Conservation (phyloP, 106 monocot genomes). For the Agapanthus africanus region DNA sequence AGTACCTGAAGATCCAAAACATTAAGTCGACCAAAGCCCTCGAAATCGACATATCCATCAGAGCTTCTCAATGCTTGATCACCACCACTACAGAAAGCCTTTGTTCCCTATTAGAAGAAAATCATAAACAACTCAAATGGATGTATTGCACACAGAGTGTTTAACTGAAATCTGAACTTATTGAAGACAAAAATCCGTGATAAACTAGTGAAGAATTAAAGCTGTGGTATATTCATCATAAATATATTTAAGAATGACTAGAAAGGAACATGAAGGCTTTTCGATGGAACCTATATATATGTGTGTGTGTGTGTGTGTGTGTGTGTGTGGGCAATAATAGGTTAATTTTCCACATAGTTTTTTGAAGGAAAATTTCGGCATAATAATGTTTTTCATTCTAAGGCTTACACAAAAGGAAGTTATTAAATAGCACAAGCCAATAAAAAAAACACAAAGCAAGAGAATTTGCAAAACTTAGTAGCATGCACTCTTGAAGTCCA, state of each 20-base stretch:
- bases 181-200: neutral
- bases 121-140: neutral
- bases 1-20: constrained; percentile 95
- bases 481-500: neutral
- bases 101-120: constrained; percentile 46
- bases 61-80: constrained; percentile 69
- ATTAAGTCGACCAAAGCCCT: constrained; percentile 75
- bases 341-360: too few species aligned
- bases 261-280: neutral
- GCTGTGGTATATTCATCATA: neutral
- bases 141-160: too few species aligned
- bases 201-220: neutral
- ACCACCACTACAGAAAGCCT: constrained; percentile 89
- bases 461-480: neutral
- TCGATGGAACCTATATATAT: neutral
- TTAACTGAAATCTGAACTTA: too few species aligned
- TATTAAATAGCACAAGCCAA: neutral
- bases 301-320: too few species aligned
- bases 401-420: neutral
- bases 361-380: too few species aligned
- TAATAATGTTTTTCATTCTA: neutral
- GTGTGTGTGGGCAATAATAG: too few species aligned
- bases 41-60: constrained; percentile 88
- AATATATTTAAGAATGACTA: neutral
- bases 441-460: neutral